A percentile compares a stretch with the other conserved stretches of the same genome.
These are phyloP conservation scores for Skeletonema tropicum DNA, from an alignment of 108 stramenopile species.

Conservation along the genomic window DNA sequence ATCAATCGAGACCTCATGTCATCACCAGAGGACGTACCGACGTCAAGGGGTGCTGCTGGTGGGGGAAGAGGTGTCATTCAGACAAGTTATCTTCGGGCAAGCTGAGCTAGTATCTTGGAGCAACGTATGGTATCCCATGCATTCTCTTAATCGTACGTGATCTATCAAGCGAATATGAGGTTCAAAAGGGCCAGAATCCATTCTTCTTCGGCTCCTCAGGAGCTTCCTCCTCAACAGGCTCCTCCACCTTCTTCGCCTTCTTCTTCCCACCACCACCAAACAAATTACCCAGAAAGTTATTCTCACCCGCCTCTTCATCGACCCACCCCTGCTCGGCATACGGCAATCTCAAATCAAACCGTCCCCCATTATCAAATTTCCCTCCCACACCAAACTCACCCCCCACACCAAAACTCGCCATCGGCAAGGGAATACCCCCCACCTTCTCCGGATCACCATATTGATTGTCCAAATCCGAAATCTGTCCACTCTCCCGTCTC, in stretches of 20 bases:
- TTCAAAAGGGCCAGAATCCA: constrained; percentile 2
- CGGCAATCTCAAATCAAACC: constrained; percentile 89
- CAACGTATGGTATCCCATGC: too few relatives aligned
- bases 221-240: not conserved
- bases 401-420: constrained; percentile 87
- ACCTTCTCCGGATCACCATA: constrained; percentile 83
- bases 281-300: constrained; percentile 23
- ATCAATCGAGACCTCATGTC: too few relatives aligned
- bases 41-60: too few relatives aligned
- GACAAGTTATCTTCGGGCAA: too few relatives aligned
- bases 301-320: constrained; percentile 73
- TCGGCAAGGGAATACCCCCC: constrained; percentile 88
- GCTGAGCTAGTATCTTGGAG: too few relatives aligned
- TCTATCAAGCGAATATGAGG: not conserved
- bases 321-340: constrained; percentile 92
- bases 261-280: constrained; percentile 59
- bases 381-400: constrained; percentile 92
- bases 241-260: not conserved
- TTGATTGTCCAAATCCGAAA: constrained; percentile 85
- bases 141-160: too few relatives aligned
- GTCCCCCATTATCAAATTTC: constrained; percentile 96
- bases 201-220: constrained; percentile 4
- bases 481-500: constrained; percentile 70
- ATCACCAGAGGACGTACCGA: too few relatives aligned
- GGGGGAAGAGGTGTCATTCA: too few relatives aligned